Evolutionary conservation across 2,329 filamentous ascomycete genomes (phyloP).

Genomic region (Hymenotorrendiella dingleyae): DNA sequence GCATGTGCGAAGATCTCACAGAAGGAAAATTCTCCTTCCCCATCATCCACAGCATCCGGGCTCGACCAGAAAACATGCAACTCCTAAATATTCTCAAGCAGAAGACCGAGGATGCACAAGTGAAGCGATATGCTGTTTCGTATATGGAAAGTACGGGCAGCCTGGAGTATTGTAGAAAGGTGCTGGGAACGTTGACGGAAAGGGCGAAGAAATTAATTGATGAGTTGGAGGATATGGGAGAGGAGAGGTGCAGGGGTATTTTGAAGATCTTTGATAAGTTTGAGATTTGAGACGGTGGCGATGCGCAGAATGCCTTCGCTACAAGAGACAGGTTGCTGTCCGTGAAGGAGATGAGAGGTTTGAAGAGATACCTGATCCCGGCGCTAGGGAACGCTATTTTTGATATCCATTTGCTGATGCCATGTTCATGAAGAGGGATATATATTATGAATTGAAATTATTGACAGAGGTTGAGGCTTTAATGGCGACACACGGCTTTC

Average conservation of each 20-base stretch:
- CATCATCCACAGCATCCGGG: constrained; percentile 85
- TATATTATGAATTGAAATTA: too few relatives aligned
- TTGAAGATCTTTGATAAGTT: constrained; percentile 66
- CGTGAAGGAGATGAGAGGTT: too few relatives aligned
- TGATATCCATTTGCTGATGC: too few relatives aligned
- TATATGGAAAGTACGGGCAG: constrained; percentile 90
- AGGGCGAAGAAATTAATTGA: constrained; percentile 58
- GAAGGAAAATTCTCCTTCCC: constrained; percentile 98
- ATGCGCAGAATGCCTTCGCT: too few relatives aligned
- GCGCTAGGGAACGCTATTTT: too few relatives aligned
- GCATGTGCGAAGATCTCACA: constrained; percentile 88
- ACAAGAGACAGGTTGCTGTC: too few relatives aligned
- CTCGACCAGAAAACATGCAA: constrained; percentile 67
- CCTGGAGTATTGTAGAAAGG: constrained; percentile 76
- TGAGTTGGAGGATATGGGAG: constrained; percentile 56
- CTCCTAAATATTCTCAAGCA: constrained; percentile 91
- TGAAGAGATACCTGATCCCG: too few relatives aligned
- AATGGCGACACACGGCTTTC: too few relatives aligned
- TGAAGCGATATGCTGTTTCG: constrained; percentile 83
- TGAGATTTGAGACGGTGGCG: constrained; percentile 26
- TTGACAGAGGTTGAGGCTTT: too few relatives aligned
- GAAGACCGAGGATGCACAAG: constrained; percentile 76
- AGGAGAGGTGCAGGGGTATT: constrained; percentile 50
- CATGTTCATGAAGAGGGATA: too few relatives aligned
- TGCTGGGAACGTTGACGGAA: constrained; percentile 57